phyloP scores from a whole-genome alignment of 768 basidiomycete genomes.

The Holtermanniella nyarrowii region DNA sequence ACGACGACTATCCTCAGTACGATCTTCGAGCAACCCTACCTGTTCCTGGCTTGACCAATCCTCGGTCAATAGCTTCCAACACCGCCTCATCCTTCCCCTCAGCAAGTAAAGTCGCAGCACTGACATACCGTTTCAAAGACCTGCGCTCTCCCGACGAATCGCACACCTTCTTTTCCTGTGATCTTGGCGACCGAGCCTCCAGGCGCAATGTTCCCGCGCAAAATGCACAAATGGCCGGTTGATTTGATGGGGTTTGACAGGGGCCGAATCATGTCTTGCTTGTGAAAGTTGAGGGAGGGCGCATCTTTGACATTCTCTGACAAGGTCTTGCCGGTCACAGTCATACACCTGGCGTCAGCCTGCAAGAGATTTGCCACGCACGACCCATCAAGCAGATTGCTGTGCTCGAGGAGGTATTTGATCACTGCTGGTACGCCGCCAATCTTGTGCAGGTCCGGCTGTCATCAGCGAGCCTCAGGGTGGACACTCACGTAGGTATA shows the following conservation, averaged over 20 bases:
- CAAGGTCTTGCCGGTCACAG: slow-evolving; percentile 78
- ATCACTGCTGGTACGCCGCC: slow-evolving; percentile 61
- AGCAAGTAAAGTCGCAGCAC: not conserved
- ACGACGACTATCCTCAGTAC: not conserved
- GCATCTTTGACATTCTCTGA: slow-evolving; percentile 79
- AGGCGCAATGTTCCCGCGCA: slow-evolving; percentile 84
- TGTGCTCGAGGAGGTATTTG: slow-evolving; percentile 16
- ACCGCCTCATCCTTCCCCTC: not conserved
- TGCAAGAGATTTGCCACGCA: not conserved
- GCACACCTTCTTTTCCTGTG: slow-evolving; percentile 86
- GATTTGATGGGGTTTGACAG: slow-evolving; percentile 76
- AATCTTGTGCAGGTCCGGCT: slow-evolving; percentile 79
- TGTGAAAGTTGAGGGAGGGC: slow-evolving; percentile 55
- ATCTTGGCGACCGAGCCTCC: slow-evolving; percentile 95
- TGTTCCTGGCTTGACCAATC: not conserved
- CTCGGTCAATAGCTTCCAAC: not conserved
- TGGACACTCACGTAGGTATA: slow-evolving; percentile 10
- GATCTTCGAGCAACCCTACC: not conserved
- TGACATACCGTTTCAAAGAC: slow-evolving; percentile 16
- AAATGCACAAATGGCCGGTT: slow-evolving; percentile 86
- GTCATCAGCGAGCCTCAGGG: slow-evolving; percentile 75
- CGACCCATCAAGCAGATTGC: slow-evolving; percentile 13
- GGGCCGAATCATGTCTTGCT: slow-evolving; percentile 79
- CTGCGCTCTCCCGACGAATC: slow-evolving; percentile 45
- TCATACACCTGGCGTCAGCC: slow-evolving; percentile 45